Evolutionary conservation across 331 rosid species (phyloP).

Genomic region (Cydonia oblonga): DNA sequence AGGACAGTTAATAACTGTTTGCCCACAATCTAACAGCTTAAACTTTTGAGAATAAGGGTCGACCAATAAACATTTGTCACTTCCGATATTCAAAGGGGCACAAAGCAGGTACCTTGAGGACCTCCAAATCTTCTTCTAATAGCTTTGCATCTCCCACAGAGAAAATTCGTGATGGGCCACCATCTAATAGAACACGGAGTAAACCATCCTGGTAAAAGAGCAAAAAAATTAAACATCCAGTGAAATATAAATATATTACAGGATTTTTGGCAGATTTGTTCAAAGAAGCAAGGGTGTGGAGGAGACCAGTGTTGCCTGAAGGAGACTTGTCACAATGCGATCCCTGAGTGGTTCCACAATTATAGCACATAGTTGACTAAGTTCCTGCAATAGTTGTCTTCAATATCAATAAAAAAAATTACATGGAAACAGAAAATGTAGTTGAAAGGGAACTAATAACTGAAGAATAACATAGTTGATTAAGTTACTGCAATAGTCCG

Average conservation of each 20-base stretch:
- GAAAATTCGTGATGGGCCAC: slow-evolving; percentile 78
- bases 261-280: slow-evolving; percentile 4
- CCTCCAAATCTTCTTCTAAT: slow-evolving; percentile 88
- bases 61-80: not conserved
- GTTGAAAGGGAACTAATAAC: not conserved
- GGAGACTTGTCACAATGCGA: slow-evolving; percentile 92
- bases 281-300: slow-evolving; percentile 13
- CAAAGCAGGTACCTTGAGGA: slow-evolving; percentile 51
- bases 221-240: not conserved
- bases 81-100: slow-evolving; percentile 7
- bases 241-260: not conserved
- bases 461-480: not conserved
- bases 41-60: not conserved
- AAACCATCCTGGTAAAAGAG: slow-evolving; percentile 61
- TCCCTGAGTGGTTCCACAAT: slow-evolving; percentile 91
- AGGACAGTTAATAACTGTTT: not conserved
- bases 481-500: too few species aligned
- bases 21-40: not conserved
- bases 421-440: not conserved
- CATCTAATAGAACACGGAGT: slow-evolving; percentile 79
- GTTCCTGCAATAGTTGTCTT: slow-evolving; percentile 47
- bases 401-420: slow-evolving; percentile 3
- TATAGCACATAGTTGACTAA: slow-evolving; percentile 61
- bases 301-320: slow-evolving; percentile 89
- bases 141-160: slow-evolving; percentile 55